These are phyloP conservation scores for Inosperma sp. DNA, from an alignment of 768 basidiomycete species.

Conservation along the genomic window DNA sequence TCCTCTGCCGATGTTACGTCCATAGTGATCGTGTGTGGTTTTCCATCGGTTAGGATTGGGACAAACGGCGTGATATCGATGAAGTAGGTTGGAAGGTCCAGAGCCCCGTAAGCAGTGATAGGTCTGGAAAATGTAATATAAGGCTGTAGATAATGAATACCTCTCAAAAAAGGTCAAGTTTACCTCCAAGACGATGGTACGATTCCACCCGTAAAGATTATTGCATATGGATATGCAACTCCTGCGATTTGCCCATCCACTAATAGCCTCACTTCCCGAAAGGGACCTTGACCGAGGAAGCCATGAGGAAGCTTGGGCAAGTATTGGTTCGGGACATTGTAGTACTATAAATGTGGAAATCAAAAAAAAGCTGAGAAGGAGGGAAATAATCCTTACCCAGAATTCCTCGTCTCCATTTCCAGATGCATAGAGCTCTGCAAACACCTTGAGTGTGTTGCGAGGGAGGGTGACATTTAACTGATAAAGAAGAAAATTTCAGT, in stretches of 20 bases:
- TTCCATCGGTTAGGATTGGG: constrained; percentile 60
- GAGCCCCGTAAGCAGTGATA: constrained; percentile 70
- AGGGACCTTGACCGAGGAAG: constrained; percentile 42
- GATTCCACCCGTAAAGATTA: constrained; percentile 74
- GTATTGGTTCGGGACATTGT: constrained; percentile 60
- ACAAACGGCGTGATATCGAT: constrained; percentile 76
- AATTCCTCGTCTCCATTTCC: constrained; percentile 61
- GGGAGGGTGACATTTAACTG: constrained; percentile 69
- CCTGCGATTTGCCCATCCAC: constrained; percentile 46
- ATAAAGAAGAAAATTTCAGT: not conserved
- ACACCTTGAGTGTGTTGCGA: constrained; percentile 59
- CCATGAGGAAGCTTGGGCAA: constrained; percentile 47
- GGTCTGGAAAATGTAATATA: too few relatives aligned
- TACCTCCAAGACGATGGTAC: constrained; percentile 67
- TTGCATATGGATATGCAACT: constrained; percentile 48
- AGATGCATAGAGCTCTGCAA: constrained; percentile 69
- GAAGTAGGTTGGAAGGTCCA: constrained; percentile 75
- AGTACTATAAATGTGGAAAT: constrained; percentile 44
- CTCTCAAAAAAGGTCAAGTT: too few relatives aligned
- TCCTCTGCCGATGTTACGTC: constrained; percentile 68
- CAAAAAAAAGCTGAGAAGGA: not conserved
- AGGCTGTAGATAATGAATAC: too few relatives aligned
- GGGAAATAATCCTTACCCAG: constrained; percentile 47
- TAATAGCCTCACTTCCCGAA: constrained; percentile 46
- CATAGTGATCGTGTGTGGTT: constrained; percentile 66